These are phyloP conservation scores for Chlamydomonas reinhardtii DNA, from an alignment of 163 green algal species.

Conservation along the genomic window DNA sequence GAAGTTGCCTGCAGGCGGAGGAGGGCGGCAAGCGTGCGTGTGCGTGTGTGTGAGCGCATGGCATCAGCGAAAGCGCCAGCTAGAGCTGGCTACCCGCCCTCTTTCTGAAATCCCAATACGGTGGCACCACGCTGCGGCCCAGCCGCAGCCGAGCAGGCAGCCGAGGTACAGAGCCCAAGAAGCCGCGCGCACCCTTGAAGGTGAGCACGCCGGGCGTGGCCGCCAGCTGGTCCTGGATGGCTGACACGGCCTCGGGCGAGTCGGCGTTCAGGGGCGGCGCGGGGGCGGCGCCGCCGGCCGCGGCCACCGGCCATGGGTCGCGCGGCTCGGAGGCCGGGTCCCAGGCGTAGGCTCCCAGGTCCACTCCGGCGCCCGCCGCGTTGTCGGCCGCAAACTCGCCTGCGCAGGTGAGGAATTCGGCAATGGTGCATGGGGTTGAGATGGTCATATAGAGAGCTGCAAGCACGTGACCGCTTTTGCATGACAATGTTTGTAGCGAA, in stretches of 20 bases:
- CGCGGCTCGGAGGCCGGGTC: not conserved
- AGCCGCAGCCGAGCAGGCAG: too few species aligned
- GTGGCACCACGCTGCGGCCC: too few species aligned
- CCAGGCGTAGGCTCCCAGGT: slow-evolving; percentile 10
- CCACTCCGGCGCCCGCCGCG: slow-evolving; percentile 7
- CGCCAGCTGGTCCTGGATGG: slow-evolving; percentile 39
- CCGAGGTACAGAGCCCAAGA: too few species aligned
- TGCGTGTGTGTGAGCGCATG: too few species aligned
- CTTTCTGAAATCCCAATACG: too few species aligned
- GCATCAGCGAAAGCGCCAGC: too few species aligned
- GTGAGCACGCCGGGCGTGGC: slow-evolving; percentile 5
- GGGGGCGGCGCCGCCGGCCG: not conserved
- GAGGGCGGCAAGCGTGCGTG: not conserved
- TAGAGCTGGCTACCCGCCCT: too few species aligned
- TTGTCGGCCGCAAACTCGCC: slow-evolving; percentile 28
- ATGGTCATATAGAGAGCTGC: too few species aligned
- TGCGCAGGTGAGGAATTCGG: too few species aligned
- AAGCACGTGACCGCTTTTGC: not conserved
- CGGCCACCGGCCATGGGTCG: not conserved
- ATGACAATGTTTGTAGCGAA: not conserved
- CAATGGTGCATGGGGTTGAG: too few species aligned
- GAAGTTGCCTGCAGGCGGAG: slow-evolving; percentile 45
- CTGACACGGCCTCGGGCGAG: slow-evolving; percentile 6
- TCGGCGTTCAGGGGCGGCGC: slow-evolving; percentile 7
- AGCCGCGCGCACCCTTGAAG: slow-evolving; percentile 29